Base-by-base conservation (phyloP, 768 basidiomycete genomes). In the Suillus paluster region DNA sequence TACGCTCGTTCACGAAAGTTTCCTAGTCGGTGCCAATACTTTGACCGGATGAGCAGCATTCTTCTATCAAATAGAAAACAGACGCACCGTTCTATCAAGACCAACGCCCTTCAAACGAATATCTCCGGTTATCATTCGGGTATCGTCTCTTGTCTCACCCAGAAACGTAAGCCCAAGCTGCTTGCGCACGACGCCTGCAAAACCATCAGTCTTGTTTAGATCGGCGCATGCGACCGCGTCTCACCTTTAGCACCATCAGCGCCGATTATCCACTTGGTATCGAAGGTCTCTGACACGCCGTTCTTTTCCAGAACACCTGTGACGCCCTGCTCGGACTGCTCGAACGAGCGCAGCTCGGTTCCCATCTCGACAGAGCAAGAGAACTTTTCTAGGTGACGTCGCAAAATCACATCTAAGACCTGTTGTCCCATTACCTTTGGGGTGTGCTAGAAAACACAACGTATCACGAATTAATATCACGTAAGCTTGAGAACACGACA, bases 1-100 rank as follows among this genome's bases (percentile, higher is more conserved):
- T 42, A 46, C 30, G 17, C 25, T 30, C 1, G 19, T 7, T 14
- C 14, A 14, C 21, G 17, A 14, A 15, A 65, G 42, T 78, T 77
- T 1, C 82, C 80, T 79, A 81, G 82, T 69, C 78, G 79, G 61
- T 83, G 62, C 62, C 62, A 63, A 42, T 63, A 19, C 62, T 53
- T 53, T 17, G 5, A 36, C 5, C 15, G 8, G 8, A 53, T 53
- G 12, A 53, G 52, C 14, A 62, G 23, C 8, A 4, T 12, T 27
- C n/a, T 14, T 23, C 3, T 9, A 60, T 1, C 0, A 11, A 41
- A 5, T 21, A 17, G 7, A 4, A 17, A 21, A 21, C 1, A 12
- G 15, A 39, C 77, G 46, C 57, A 80, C 80, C 57, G 78, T 75
- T 23, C 70, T 66, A 25, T 75, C 73, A 30, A 83, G 66, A 7